Evolutionary conservation across 1,284 basidiomycete species (phyloP).

Genomic region (Heterobasidion parviporum): DNA sequence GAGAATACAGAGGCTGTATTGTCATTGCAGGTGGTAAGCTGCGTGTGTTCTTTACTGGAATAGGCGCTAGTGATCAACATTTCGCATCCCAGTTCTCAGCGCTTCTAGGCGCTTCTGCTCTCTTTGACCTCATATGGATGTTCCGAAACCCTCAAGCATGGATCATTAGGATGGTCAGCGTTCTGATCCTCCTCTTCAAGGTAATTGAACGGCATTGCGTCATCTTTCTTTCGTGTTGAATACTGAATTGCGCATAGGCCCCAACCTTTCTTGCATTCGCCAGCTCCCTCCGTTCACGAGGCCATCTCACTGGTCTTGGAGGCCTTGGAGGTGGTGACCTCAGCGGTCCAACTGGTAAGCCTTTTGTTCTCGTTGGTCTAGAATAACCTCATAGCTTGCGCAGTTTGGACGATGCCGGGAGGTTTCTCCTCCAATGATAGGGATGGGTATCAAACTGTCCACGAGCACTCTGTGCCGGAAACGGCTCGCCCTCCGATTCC

Average conservation of each 20-base stretch:
- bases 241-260: constrained; percentile 15
- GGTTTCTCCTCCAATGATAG: constrained; percentile 52
- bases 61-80: background rate
- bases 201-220: constrained; percentile 22
- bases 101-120: constrained; percentile 46
- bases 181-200: constrained; percentile 62
- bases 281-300: constrained; percentile 48
- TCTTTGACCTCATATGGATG: constrained; percentile 72
- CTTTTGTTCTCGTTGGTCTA: background rate
- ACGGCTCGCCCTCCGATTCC: constrained; percentile 23
- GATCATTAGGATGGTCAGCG: constrained; percentile 45
- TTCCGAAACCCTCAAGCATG: constrained; percentile 43
- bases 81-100: constrained; percentile 46
- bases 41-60: background rate
- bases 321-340: constrained; percentile 40
- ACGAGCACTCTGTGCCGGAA: constrained; percentile 40
- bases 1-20: constrained; percentile 57
- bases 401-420: constrained; percentile 84
- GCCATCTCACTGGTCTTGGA: constrained; percentile 50
- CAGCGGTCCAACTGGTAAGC: constrained; percentile 54
- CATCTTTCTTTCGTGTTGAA: background rate
- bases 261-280: constrained; percentile 57
- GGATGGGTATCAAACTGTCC: constrained; percentile 68
- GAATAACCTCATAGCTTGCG: background rate
- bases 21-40: constrained; percentile 52